Base-by-base conservation (phyloP, 345 rosid genomes). In the Populus alba region DNA sequence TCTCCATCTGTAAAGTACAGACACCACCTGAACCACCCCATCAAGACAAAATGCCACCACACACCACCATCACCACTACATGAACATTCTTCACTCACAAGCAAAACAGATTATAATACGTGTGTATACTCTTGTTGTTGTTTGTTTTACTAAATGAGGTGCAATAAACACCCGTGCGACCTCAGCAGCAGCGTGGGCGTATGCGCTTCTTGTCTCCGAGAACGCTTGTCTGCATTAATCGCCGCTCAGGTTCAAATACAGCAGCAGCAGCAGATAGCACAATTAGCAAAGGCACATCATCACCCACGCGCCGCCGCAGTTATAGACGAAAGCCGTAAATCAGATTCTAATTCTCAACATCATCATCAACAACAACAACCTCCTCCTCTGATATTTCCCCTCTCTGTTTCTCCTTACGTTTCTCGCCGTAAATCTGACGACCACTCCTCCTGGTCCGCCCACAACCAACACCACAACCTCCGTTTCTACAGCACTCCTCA, bases 181-280 rank as follows among this genome's bases (percentile, higher is more conserved):
- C 83, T 49, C 55, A 92, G 89, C 79, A 87, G 93, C 86, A 73
- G 73, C 83, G 90, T 81, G 71, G 98, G 99, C 77, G 97, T 96
- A 76, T 96, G 98, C 80, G 90, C 98, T 75, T 81, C 99, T 49
- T 96, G 98, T 79, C 99, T 96, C 86, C 92, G 94, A 1, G 91
- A 94, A 63, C 92, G 97, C 29, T 94, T 96, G 31, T 17, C 81
- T 12, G 76, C 70, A 1, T 80, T 91, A 73, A 80, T 93, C 69
- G 90, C 81, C 61, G 90, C 91, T 9, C 91, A 87, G 78, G 78
- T 86, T 41, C 87, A 81, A 23, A 80, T 82, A 31, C 80, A 81
- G 35, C 77, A 75, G 55, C 85, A 81, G 22, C 79, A 81, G 41
- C 76, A 74, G n/a, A 86, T 81, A 4, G 71, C 78, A 15, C 81